A percentile compares a stretch with the other conserved stretches of the same genome.
These are phyloP conservation scores for Pseudofabraea citricarpa DNA, from an alignment of 2,329 filamentous ascomycete genomes.

Conservation along the genomic window DNA sequence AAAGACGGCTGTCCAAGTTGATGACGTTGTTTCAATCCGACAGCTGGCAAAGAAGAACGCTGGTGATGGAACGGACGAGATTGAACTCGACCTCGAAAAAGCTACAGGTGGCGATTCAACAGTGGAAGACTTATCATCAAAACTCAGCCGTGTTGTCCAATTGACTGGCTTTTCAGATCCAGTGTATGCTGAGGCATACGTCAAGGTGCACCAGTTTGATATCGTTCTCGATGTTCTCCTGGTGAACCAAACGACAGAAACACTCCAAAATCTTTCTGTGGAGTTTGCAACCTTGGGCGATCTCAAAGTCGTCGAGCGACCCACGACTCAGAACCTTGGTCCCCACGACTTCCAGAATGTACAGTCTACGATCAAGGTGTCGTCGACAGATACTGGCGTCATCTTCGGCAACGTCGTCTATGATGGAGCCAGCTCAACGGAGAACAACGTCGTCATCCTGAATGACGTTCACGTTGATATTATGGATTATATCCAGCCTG, in stretches of 20 bases:
- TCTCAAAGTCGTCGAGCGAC: constrained; percentile 94
- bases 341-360: constrained; percentile 98
- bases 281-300: constrained; percentile 98
- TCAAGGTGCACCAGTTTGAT: constrained; percentile 98
- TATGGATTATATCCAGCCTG: constrained; percentile 99
- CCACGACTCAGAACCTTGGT: constrained; percentile 91
- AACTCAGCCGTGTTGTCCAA: constrained; percentile 93
- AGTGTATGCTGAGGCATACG: constrained; percentile 98
- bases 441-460: constrained; percentile 94
- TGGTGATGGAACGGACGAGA: constrained; percentile 75
- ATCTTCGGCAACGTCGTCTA: constrained; percentile 99
- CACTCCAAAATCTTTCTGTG: constrained; percentile 91
- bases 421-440: constrained; percentile 85
- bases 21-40: constrained; percentile 88
- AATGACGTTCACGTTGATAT: constrained; percentile 98
- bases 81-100: constrained; percentile 85
- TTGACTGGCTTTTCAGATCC: constrained; percentile 97
- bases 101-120: constrained; percentile 86
- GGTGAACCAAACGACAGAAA: constrained; percentile 96
- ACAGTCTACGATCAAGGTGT: constrained; percentile 97
- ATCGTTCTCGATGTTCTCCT: constrained; percentile 94
- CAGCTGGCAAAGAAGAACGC: constrained; percentile 91
- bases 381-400: constrained; percentile 94
- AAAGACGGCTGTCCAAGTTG: constrained; percentile 90
- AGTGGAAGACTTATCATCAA: constrained; percentile 83